A percentile compares a stretch with the other conserved stretches of the same genome.
phyloP scores from a whole-genome alignment of 345 rosid species.

The Heritiera fomes region DNA sequence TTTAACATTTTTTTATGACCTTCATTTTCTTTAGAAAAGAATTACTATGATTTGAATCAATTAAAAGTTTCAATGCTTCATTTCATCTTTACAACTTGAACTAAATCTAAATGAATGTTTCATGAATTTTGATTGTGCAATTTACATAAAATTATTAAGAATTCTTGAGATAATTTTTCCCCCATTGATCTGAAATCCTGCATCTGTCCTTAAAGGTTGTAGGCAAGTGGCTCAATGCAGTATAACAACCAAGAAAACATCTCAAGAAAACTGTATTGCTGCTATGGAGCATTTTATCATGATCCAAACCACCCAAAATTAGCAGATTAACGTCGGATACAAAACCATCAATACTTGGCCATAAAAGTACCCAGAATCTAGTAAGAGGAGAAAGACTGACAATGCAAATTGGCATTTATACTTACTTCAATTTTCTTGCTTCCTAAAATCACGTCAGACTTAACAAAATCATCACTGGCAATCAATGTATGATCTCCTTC shows the following conservation, averaged over 20 bases:
- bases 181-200: background rate
- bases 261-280: background rate
- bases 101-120: background rate
- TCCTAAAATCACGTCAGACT: conserved; percentile 58
- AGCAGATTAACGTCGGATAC: background rate
- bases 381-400: background rate
- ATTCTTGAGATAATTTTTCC: background rate
- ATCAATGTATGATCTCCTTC: conserved; percentile 72
- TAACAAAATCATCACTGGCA: conserved; percentile 52
- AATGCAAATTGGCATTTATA: background rate
- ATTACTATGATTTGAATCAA: background rate
- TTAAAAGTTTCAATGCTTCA: background rate
- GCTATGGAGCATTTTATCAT: background rate
- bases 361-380: background rate
- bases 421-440: conserved; percentile 52
- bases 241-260: background rate
- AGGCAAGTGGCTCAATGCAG: background rate
- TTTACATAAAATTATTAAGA: background rate
- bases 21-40: background rate
- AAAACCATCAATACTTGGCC: background rate
- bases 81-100: background rate
- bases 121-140: background rate
- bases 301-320: background rate
- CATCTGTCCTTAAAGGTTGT: background rate
- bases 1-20: background rate